Base-by-base conservation (phyloP, 352 stramenopile genomes). In the Elongisporangium prolatum region DNA sequence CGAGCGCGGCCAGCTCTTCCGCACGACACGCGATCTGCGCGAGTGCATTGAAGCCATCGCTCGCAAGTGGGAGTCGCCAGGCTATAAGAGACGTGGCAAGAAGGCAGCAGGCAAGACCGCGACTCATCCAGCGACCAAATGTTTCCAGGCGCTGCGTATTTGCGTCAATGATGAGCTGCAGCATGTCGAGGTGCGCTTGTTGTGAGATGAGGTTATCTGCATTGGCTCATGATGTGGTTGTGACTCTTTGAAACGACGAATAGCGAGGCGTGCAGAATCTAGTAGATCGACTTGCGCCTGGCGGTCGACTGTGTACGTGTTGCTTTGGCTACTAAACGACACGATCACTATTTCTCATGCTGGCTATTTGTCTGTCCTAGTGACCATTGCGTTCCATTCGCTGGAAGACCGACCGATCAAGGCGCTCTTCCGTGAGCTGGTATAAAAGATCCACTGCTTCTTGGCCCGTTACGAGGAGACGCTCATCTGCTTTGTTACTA, bases 391-490 rank as follows among this genome's bases (percentile, higher is more conserved):
- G 50, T 93, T 93, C 59, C 84, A 93, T 71, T 93, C 84, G 6
- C 69, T 93, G 16, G 84, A 93, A 52, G 84, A 93, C 56, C 81
- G 84, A 16, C 81, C 82, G 22, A 93, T 93, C 60, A 93, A 93
- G 68, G 61, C 72, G 9, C 74, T 91, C 20, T 91, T 93, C 56
- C 76, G 84, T 8, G 61, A 75, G 25, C 59, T 90, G 53, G 78
- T 91, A 69, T 17, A 68, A 38, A 20, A 11, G 11, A 17, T 40
- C 14, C 11, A 16, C 56, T 34, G 11, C 2, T 22, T 54, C 17
- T 13, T 17, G 34, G 17, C 10, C 34, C 34, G 34, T 44, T 44
- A 5, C 10, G 34, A 44, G 9, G 54, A 24, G 25, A 13, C 14
- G 9, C 21, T 49, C 13, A 37, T 58, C 11, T 24, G 17, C 28